Percentiles rank a stretch among this genome's conserved stretches.
phyloP scores from a whole-genome alignment of 495 filamentous ascomycete genomes.

The Podospora comata region DNA sequence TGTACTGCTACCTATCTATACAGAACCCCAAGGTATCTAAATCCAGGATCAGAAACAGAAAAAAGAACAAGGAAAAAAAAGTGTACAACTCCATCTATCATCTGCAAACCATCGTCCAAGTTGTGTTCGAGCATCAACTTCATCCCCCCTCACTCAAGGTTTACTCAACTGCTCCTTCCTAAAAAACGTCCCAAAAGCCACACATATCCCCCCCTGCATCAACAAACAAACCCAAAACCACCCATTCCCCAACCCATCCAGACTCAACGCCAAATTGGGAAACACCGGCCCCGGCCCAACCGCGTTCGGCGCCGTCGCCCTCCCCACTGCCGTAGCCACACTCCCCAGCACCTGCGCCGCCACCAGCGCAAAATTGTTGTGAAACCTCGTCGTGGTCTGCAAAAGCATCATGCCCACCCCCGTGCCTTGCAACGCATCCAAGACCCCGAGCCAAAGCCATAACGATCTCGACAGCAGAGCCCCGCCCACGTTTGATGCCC shows the following conservation, averaged over 20 bases:
- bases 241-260: conserved; percentile 48
- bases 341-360: conserved; percentile 54
- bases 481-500: conserved; percentile 46
- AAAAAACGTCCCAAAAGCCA: conserved; percentile 64
- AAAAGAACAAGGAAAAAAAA: too few relatives aligned
- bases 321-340: conserved; percentile 52
- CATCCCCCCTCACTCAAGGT: conserved; percentile 37
- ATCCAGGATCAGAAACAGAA: too few relatives aligned
- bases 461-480: conserved; percentile 51
- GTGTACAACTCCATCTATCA: too few relatives aligned
- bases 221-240: conserved; percentile 65
- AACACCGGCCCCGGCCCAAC: conserved; percentile 59
- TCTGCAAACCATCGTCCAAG: not conserved
- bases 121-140: not conserved
- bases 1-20: too few relatives aligned
- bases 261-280: conserved; percentile 47
- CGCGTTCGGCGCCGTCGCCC: conserved; percentile 54
- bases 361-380: conserved; percentile 55
- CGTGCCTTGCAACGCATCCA: conserved; percentile 57
- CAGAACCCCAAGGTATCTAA: too few relatives aligned
- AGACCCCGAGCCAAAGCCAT: conserved; percentile 61
- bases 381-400: conserved; percentile 57
- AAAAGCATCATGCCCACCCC: conserved; percentile 62
- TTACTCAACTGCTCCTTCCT: conserved; percentile 68
- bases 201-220: conserved; percentile 58